Evolutionary conservation across 2,329 filamentous ascomycete species (phyloP).

Genomic region (Zymoseptoria passerinii): DNA sequence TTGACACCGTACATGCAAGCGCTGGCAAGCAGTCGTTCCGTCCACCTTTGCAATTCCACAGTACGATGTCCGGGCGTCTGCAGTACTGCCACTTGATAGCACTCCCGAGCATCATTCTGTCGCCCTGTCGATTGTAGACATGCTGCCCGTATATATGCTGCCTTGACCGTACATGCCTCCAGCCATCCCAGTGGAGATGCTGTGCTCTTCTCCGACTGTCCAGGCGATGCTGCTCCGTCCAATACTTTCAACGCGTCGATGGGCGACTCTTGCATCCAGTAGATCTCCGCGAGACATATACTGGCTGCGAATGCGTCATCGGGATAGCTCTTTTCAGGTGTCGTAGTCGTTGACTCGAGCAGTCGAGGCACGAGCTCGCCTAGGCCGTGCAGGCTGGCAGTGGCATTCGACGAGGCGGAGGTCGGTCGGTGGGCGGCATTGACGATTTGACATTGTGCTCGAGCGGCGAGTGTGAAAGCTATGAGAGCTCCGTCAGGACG

Average conservation of each 20-base stretch:
- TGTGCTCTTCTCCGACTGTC: constrained; percentile 1
- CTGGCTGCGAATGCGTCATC: constrained; percentile 64
- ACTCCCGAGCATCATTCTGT: constrained; percentile 15
- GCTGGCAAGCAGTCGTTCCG: constrained; percentile 24
- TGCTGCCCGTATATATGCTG: constrained; percentile 22
- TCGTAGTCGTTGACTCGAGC: constrained; percentile 25
- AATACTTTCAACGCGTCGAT: constrained; percentile 47
- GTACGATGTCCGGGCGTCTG: constrained; percentile 24
- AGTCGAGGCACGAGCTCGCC: constrained; percentile 35
- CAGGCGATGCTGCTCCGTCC: constrained; percentile 15
- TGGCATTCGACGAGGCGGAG: constrained; percentile 33
- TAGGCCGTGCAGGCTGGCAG: constrained; percentile 26
- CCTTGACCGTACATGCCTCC: constrained; percentile 54
- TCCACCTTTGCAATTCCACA: constrained; percentile 28
- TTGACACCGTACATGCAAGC: constrained; percentile 25
- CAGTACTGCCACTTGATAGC: constrained; percentile 15
- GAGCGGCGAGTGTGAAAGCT: constrained; percentile 42
- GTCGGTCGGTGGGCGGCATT: constrained; percentile 36
- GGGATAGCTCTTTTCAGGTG: constrained; percentile 26
- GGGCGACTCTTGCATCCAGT: constrained; percentile 64
- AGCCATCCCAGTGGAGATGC: constrained; percentile 55
- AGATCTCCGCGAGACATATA: constrained; percentile 75
- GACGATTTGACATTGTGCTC: constrained; percentile 40
- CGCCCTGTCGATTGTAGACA: constrained; percentile 22
- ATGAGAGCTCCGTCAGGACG: constrained; percentile 3